These are phyloP conservation scores for Larix kaempferi DNA, from an alignment of 75 land plant species.

Conservation along the genomic window DNA sequence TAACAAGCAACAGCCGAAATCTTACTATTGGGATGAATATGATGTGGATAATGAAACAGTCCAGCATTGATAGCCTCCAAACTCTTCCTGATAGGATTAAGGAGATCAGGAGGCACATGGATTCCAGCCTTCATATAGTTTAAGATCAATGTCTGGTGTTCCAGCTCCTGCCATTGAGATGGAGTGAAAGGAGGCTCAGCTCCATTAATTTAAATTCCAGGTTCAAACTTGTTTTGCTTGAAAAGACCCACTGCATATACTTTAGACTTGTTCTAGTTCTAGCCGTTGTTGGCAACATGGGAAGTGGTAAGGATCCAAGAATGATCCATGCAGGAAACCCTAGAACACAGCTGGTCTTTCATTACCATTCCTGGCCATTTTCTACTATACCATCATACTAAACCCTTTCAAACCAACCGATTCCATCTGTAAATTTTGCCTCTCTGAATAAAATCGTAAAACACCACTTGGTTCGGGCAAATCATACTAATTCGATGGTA, in stretches of 20 bases:
- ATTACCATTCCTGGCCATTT: neutral
- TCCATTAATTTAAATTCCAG: slow-evolving; percentile 9
- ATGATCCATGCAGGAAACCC: slow-evolving; percentile 2
- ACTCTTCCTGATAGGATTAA: slow-evolving; percentile 44
- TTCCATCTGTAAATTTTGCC: neutral
- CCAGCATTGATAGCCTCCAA: slow-evolving; percentile 18
- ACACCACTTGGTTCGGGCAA: slow-evolving; percentile 8
- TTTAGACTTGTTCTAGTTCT: neutral
- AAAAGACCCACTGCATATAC: slow-evolving; percentile 1
- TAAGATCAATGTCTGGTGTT: slow-evolving; percentile 88
- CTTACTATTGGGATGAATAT: slow-evolving; percentile 5
- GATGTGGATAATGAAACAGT: slow-evolving; percentile 21
- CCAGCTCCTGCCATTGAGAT: slow-evolving; percentile 80
- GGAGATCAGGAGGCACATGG: slow-evolving; percentile 72
- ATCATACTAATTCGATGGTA: slow-evolving; percentile 4
- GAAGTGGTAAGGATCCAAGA: neutral
- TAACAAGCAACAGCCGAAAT: neutral
- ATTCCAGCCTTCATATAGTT: slow-evolving; percentile 76
- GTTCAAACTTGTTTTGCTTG: neutral
- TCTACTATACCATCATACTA: neutral
- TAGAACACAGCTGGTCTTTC: slow-evolving; percentile 5
- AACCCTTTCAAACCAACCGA: neutral
- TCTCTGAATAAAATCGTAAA: neutral
- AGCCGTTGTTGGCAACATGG: neutral
- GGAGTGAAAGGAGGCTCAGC: slow-evolving; percentile 61